Base-by-base conservation (phyloP, 2,329 filamentous ascomycete species). In the Penicillium griseofulvum region DNA sequence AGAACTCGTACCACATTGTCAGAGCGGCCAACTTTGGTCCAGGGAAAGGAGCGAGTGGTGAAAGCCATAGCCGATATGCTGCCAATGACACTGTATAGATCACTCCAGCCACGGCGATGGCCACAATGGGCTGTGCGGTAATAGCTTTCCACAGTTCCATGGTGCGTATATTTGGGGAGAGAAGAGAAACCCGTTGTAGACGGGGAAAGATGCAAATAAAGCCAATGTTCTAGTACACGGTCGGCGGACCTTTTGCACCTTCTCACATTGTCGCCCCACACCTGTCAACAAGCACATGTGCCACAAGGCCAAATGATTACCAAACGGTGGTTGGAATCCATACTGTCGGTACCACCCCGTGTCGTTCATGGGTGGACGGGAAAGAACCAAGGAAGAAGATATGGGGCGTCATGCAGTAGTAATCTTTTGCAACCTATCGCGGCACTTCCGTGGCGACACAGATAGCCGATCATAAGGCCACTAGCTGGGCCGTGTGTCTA, bases 1-100 rank as follows among this genome's bases (percentile, higher is more conserved):
- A 68, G 26, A 58, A 63, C 29, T 67, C 64, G 48, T 66, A 66
- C 56, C 59, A 64, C 43, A 60, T 57, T 11, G 65, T 67, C 29
- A 65, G 39, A 2, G 64, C 65, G 1, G 61, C 64, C 24, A 66
- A 28, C 36, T 59, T 66, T 7, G 64, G 64, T 1, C 65, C 64
- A 0, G 63, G 65, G n/a, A 67, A 62, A 17, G 55, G 56, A 41
- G 63, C 56, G 22, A 66, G 38, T 34, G 63, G 65, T n/a, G 62
- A 64, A 2, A 63, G 39, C 48, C 57, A 61, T 39, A 64, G 49
- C 29, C 61, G 55, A 36, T 60, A 52, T 39, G 58, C 55, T 10
- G 58, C 43, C 26, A 57, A 29, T 16, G 39, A 41, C 5, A 54
- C 12, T 16, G 28, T 34, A 16, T 59, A 59, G 16, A 29, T 33